Percentiles rank a stretch among this genome's conserved stretches.
Evolutionary conservation across 2,329 filamentous ascomycete genomes (phyloP).

Genomic region (Fusarium napiforme): DNA sequence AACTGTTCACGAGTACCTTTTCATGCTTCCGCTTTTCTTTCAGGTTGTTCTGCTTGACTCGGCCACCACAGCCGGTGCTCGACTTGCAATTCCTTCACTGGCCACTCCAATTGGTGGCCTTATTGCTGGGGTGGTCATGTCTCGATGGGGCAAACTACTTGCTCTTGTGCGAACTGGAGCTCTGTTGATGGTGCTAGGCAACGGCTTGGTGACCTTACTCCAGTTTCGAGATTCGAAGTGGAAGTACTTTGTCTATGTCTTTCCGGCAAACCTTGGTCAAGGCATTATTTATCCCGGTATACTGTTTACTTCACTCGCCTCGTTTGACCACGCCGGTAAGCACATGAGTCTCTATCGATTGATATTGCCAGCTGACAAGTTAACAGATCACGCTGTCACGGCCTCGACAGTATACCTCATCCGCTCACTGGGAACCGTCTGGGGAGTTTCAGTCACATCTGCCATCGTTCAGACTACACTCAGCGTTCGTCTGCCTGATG

Average conservation of each 20-base stretch:
- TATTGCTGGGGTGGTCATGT: slow-evolving; percentile 68
- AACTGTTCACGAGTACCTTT: slow-evolving; percentile 62
- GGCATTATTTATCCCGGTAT: slow-evolving; percentile 69
- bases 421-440: slow-evolving; percentile 71
- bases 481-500: slow-evolving; percentile 62
- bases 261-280: slow-evolving; percentile 68
- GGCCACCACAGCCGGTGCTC: slow-evolving; percentile 71
- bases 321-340: slow-evolving; percentile 68
- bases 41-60: slow-evolving; percentile 73
- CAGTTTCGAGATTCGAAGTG: slow-evolving; percentile 61
- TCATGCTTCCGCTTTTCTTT: slow-evolving; percentile 77
- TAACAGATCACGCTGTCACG: slow-evolving; percentile 69
- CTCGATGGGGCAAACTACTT: slow-evolving; percentile 63
- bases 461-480: slow-evolving; percentile 72
- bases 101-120: slow-evolving; percentile 68
- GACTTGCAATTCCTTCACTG: slow-evolving; percentile 71
- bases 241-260: slow-evolving; percentile 67
- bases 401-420: slow-evolving; percentile 73
- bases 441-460: slow-evolving; percentile 71
- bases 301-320: slow-evolving; percentile 70
- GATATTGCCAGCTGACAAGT: neutral
- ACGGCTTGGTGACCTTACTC: slow-evolving; percentile 62
- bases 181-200: slow-evolving; percentile 64
- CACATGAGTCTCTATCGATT: neutral
- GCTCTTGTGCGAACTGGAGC: slow-evolving; percentile 63